phyloP scores from a whole-genome alignment of 1,139 yeast genomes.

The Taiozyma sp. region DNA sequence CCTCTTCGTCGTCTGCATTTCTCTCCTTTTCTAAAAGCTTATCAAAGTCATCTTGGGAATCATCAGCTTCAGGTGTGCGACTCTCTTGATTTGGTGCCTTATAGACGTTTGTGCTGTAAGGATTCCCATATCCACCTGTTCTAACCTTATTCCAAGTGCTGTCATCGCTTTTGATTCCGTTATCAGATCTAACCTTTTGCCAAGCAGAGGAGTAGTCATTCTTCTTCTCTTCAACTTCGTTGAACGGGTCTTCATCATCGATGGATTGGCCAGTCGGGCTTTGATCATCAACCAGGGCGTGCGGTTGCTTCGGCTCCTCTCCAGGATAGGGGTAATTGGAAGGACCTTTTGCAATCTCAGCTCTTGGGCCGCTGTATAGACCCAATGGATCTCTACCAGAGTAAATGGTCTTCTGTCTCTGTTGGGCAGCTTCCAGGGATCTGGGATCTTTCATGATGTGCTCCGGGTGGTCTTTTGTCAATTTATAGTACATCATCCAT shows the following conservation, averaged over 20 bases:
- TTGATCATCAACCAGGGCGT: background rate
- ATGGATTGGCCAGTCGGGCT: background rate
- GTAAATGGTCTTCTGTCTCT: conserved; percentile 20
- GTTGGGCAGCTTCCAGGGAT: conserved; percentile 24
- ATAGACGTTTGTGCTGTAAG: background rate
- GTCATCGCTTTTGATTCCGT: conserved; percentile 5
- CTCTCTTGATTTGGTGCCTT: background rate
- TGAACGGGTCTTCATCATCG: conserved; percentile 23
- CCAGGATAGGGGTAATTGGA: conserved; percentile 3
- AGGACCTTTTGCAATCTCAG: conserved; percentile 9
- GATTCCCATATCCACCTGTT: conserved; percentile 4
- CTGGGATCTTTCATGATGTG: conserved; percentile 33
- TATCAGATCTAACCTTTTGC: conserved; percentile 21
- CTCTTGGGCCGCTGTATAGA: conserved; percentile 27
- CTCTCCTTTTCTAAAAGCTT: conserved; percentile 21
- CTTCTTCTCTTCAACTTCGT: background rate
- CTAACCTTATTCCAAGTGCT: conserved; percentile 17
- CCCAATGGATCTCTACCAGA: conserved; percentile 33
- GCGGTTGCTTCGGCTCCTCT: background rate
- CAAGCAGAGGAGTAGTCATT: conserved; percentile 17
- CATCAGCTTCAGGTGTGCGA: background rate
- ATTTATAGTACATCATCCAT: conserved; percentile 33
- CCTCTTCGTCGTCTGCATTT: conserved; percentile 12
- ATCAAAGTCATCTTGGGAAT: conserved; percentile 17
- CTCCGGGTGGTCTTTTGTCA: conserved; percentile 31